Percentiles rank a stretch among this genome's conserved stretches.
These are phyloP conservation scores for Coprinopsis cinerea DNA, from an alignment of 768 basidiomycete genomes.

Conservation along the genomic window DNA sequence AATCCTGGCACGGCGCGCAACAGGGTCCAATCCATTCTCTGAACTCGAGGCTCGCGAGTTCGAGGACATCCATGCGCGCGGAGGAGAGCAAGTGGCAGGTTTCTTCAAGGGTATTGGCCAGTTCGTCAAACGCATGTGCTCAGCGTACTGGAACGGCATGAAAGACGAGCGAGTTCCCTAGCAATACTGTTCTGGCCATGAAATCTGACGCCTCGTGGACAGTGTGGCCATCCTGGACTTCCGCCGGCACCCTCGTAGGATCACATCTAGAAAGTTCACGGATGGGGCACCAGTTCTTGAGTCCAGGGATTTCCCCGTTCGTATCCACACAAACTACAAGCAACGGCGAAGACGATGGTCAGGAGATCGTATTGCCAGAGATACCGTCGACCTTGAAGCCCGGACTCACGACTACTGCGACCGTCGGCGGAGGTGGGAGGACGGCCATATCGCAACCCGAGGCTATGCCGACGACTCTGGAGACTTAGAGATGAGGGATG, in stretches of 20 bases:
- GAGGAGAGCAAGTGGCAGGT: background rate
- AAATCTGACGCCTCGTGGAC: background rate
- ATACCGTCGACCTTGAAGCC: background rate
- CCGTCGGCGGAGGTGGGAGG: background rate
- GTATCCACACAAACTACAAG: background rate
- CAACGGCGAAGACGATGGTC: background rate
- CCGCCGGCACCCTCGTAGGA: background rate
- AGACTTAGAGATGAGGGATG: background rate
- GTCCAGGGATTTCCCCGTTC: too few relatives aligned
- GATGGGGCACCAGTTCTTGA: too few relatives aligned
- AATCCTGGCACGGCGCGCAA: background rate
- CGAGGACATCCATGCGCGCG: background rate
- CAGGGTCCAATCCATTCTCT: background rate
- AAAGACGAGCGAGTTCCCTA: background rate
- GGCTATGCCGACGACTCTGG: background rate
- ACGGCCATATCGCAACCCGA: background rate
- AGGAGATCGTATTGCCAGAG: background rate
- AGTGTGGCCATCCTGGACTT: background rate
- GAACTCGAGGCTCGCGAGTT: background rate
- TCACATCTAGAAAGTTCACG: background rate
- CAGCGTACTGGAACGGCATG: background rate
- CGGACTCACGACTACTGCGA: background rate
- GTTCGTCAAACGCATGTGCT: background rate
- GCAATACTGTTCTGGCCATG: background rate
- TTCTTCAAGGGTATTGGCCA: conserved; percentile 3